These are phyloP conservation scores for Cucumis variabilis DNA, from an alignment of 331 rosid genomes.

Conservation along the genomic window DNA sequence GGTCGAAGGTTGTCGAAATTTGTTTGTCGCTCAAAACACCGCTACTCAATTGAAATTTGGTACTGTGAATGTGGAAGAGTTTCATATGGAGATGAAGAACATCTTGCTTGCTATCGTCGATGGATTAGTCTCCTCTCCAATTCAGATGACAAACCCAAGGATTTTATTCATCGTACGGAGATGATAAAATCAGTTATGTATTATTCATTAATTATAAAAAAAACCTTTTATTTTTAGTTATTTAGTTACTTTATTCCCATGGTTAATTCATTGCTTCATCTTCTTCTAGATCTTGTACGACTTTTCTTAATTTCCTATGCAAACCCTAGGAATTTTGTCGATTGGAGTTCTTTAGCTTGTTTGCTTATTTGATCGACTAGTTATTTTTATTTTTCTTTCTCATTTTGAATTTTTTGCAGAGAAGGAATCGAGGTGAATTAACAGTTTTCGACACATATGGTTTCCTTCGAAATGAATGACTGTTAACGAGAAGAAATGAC, in stretches of 20 bases:
- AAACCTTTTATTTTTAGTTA: too few relatives aligned
- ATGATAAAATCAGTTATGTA: too few relatives aligned
- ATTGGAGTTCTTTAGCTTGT: not conserved
- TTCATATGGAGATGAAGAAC: slow-evolving; percentile 74
- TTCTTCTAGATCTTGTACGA: slow-evolving; percentile 33
- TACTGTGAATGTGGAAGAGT: too few relatives aligned
- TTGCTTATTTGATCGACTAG: not conserved
- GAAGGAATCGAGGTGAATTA: slow-evolving; percentile 33
- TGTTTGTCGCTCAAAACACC: too few relatives aligned
- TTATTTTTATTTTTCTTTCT: not conserved
- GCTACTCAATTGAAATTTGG: too few relatives aligned
- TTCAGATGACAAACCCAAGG: slow-evolving; percentile 54
- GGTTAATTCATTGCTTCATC: slow-evolving; percentile 5
- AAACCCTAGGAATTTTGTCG: slow-evolving; percentile 25
- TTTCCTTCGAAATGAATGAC: slow-evolving; percentile 95
- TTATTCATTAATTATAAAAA: too few relatives aligned
- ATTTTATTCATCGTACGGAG: too few relatives aligned
- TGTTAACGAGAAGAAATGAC: too few relatives aligned
- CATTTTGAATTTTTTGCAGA: slow-evolving; percentile 7
- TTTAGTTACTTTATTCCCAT: too few relatives aligned
- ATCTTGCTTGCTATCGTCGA: slow-evolving; percentile 88
- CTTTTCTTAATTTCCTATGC: not conserved
- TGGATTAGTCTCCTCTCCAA: slow-evolving; percentile 73
- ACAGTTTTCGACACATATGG: slow-evolving; percentile 61
- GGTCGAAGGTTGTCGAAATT: too few relatives aligned